Base-by-base conservation (phyloP, 257 asterid genomes). In the Ilex asprella region DNA sequence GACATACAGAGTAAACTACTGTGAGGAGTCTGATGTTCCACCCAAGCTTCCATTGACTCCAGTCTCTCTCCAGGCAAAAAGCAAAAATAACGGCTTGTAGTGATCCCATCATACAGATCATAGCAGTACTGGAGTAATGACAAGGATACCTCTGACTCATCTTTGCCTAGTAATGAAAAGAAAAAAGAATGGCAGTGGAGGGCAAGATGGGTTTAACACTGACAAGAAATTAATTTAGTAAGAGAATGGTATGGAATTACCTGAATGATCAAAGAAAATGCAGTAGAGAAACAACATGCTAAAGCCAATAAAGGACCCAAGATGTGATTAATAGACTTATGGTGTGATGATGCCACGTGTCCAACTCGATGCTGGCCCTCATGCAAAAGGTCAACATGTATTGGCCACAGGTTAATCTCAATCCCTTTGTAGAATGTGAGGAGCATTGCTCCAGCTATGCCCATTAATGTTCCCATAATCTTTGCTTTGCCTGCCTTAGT, bases 401-500 rank as follows among this genome's bases (percentile, higher is more conserved):
- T 78, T 67, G 90, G 77, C 81, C 80, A 73, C 0, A 73, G 29
- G 4, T 76, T 77, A 70, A 87, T 52, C 52, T 74, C 73, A 12
- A 3, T 4, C 0, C 97, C 92, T 59, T 77, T 85, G 76, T 77
- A 87, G 29, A 90, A 79, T 0, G 87, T 90, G 62, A 90, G 72
- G 56, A 87, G 53, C 95, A 87, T 85, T 30, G 97, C 96, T 12
- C 96, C 97, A 59, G 79, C 70, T 3, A 90, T 74, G 73, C 96
- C 65, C 52, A 76, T 7, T 1, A 85, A 31, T 62, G 93, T 82
- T 52, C 97, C 97, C 1, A 39, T 4, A 56, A 79, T 65, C 69
- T 87, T 90, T 2, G 93, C 87, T 41, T 76, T 76, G 10, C 97
- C 95, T 14, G 79, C 82, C 74, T 6, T 68, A 1, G 86, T 71